Base-by-base conservation (phyloP, 2,329 filamentous ascomycete species). In the Nemania abortiva region DNA sequence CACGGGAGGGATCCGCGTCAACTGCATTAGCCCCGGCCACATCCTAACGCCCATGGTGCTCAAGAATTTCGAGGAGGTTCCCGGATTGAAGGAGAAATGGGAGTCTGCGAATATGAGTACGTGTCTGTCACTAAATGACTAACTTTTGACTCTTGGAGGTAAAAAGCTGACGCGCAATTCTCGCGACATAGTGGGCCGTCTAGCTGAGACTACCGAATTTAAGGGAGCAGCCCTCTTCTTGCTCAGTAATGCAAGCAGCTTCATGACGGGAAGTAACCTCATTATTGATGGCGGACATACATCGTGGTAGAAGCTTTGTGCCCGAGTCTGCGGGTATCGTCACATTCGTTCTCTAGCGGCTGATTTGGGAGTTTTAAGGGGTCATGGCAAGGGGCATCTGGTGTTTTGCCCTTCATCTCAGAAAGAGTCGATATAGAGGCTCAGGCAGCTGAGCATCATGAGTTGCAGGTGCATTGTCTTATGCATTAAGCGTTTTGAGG, bases 21-120 rank as follows among this genome's bases (percentile, higher is more conserved):
- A 92, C 79, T 91, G 88, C 31, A 86, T 92, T 65, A 90, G 88
- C 53, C 90, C 91, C 0, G 90, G 91, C 0, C 90, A 91, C 72
- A 91, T 92, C 68, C 81, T 90, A 6, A 91, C 89, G 1, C 87
- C 89, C 1, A 94, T 94, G 92, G 91, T 93, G 0, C 85, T 90
- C 75, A 86, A 88, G 74, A 84, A 93, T 55, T 92, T 94, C 73
- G 84, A 89, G 70, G 85, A 92, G 73, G 90, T 88, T 22, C 91
- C 92, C 0, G 89, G 90, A 42, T 80, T 85, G 45, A 79, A 78
- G 63, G 78, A 82, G 59, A 85, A 88, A 63, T 94, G 92, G 91
- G 87, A 90, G 62, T 87, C 84, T 65, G 89, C 92, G 81, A 94
- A 93, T 77, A 93, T 94, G 91, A 84, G 73, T 74, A 71, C 11